Evolutionary conservation across 2,329 filamentous ascomycete genomes (phyloP).

Genomic region (Apiospora sp.): DNA sequence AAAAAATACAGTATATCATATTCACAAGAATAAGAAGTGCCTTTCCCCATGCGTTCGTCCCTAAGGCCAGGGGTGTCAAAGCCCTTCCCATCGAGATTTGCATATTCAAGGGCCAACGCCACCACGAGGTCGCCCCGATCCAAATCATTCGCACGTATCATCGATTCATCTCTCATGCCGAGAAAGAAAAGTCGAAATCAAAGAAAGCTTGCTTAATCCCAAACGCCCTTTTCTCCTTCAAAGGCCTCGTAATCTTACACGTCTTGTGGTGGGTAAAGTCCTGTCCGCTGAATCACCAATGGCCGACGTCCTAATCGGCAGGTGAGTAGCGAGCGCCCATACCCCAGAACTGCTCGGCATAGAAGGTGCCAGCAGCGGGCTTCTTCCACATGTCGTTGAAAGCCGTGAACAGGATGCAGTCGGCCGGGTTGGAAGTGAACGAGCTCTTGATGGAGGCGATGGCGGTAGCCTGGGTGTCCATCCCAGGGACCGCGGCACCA

Average conservation of each 20-base stretch:
- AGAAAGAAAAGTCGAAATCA: background rate
- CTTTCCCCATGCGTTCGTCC: background rate
- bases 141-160: slow-evolving; percentile 14
- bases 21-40: slow-evolving; percentile 20
- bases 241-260: background rate
- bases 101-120: background rate
- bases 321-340: slow-evolving; percentile 51
- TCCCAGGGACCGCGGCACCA: slow-evolving; percentile 71
- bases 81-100: background rate
- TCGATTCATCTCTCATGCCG: slow-evolving; percentile 1
- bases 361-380: slow-evolving; percentile 67
- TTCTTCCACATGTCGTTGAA: slow-evolving; percentile 85
- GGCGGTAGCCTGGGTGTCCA: slow-evolving; percentile 71
- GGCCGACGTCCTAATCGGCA: slow-evolving; percentile 31
- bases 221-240: background rate
- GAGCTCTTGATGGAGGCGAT: slow-evolving; percentile 68
- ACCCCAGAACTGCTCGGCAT: slow-evolving; percentile 82
- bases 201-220: background rate
- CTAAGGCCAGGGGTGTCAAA: background rate
- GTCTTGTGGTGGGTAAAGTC: background rate
- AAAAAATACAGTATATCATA: slow-evolving; percentile 19
- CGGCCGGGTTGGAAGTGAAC: slow-evolving; percentile 58
- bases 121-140: background rate
- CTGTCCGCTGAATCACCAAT: slow-evolving; percentile 28
- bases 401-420: slow-evolving; percentile 78